phyloP scores from a whole-genome alignment of 1,284 basidiomycete species.

The Pseudozyma sp. region DNA sequence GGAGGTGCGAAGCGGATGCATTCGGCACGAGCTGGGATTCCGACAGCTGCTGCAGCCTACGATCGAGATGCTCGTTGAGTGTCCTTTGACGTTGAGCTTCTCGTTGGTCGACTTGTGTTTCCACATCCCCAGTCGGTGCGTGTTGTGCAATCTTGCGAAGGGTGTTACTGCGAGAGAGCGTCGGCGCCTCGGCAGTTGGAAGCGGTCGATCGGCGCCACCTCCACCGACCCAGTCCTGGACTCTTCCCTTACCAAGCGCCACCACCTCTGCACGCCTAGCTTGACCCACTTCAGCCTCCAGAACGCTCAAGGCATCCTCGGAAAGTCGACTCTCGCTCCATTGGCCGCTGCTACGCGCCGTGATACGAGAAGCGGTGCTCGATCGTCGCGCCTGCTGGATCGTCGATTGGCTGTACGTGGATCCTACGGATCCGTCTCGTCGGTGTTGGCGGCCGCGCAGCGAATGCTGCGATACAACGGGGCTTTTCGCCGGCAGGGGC shows the following conservation, averaged over 20 bases:
- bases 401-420: constrained; percentile 21
- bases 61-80: constrained; percentile 26
- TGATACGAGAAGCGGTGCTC: constrained; percentile 37
- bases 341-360: constrained; percentile 38
- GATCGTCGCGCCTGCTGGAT: constrained; percentile 22
- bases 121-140: not conserved
- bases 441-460: constrained; percentile 25
- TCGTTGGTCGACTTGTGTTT: not conserved
- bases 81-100: constrained; percentile 25
- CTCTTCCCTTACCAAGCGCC: constrained; percentile 47
- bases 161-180: constrained; percentile 41
- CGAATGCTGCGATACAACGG: constrained; percentile 21
- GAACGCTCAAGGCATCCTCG: constrained; percentile 44
- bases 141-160: constrained; percentile 24
- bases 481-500: constrained; percentile 22
- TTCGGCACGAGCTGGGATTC: constrained; percentile 11
- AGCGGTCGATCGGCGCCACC: constrained; percentile 17
- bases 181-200: constrained; percentile 28
- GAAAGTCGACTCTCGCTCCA: constrained; percentile 42
- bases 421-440: constrained; percentile 21
- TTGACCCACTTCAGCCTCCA: constrained; percentile 51
- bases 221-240: constrained; percentile 46
- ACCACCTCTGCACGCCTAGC: constrained; percentile 45
- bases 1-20: not conserved
- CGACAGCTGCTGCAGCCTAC: constrained; percentile 22